Evolutionary conservation across 176 grass and related monocot species (phyloP), one percentile per base, ranked within the genome.

Genomic region (Thalia dealbata): DNA sequence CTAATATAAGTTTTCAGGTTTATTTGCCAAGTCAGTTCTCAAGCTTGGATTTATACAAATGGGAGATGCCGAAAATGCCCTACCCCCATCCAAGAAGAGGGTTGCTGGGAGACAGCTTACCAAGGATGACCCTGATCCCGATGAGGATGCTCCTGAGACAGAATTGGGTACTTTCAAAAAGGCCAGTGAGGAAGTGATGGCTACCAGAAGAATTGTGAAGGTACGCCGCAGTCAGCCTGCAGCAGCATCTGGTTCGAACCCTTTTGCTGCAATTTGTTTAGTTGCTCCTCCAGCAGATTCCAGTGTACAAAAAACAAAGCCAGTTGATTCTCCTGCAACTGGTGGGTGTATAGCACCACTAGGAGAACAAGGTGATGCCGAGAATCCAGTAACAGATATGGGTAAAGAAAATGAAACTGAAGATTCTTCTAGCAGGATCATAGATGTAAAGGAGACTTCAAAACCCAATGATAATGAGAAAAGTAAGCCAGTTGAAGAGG

Each of bases 111-210:
- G 81, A 58, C 90, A 92, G 77, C 80, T 88, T 79, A 84, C 88
- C 71, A 92, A 90, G 75, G 95, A 99, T 72, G 77, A 88, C 78
- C 90, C 95, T 86, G 90, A 93, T 74, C 81, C 76, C 64, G 95
- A 99, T 75, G 90, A 95, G 26, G 87, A 86, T 44, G 72, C 69
- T 67, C 9, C 77, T 24, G 95, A 93, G 7, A 63, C 58, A 70
- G 87, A 89, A 51, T 83, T 82, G 72, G 95, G 90, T 43, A 79
- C 88, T 43, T 99, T 99, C 78, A 82, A 91, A 82, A 99, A 83
- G 82, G 95, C 95, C 74, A 91, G 79, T 72, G 95, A 99, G 82
- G 90, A 99, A 90, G 90, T 99, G 59, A 91, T 99, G 95, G 95
- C 95, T 69, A 81, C 87, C 25, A 83, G 81, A 60, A 91, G 75